Percentiles rank a stretch among this genome's conserved stretches.
Conservation (phyloP, 495 filamentous ascomycete species). For the Neurospora sp. region DNA sequence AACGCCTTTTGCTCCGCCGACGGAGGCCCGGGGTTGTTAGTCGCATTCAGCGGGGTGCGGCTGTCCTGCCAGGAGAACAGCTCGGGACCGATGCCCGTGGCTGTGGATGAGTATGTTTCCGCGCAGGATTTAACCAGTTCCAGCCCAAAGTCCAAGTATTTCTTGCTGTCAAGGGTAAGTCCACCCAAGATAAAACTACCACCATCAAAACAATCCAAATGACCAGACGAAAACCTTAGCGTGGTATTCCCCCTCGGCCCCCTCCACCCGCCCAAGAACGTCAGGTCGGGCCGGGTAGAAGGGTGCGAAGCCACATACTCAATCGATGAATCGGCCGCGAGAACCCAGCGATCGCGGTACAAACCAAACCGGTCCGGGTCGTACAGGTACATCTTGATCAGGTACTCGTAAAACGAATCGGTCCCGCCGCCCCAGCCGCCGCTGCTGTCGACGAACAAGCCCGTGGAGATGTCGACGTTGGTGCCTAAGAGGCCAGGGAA, state of each 20-base stretch:
- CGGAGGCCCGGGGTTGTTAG: slow-evolving; percentile 32
- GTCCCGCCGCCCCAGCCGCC: slow-evolving; percentile 76
- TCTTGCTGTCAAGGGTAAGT: slow-evolving; percentile 47
- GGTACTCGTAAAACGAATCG: slow-evolving; percentile 86
- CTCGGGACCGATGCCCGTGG: slow-evolving; percentile 73
- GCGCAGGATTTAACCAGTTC: slow-evolving; percentile 63
- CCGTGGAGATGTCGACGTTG: slow-evolving; percentile 50
- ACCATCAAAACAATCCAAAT: slow-evolving; percentile 75
- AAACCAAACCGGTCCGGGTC: slow-evolving; percentile 50
- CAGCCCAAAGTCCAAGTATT: slow-evolving; percentile 68
- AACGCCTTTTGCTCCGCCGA: slow-evolving; percentile 38
- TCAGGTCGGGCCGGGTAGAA: slow-evolving; percentile 54
- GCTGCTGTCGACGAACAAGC: slow-evolving; percentile 51
- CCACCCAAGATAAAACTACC: slow-evolving; percentile 87
- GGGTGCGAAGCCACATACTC: slow-evolving; percentile 65
- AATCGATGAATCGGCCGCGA: slow-evolving; percentile 69
- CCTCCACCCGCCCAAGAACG: slow-evolving; percentile 57
- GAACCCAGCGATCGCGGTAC: slow-evolving; percentile 67
- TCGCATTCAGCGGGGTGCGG: slow-evolving; percentile 23
- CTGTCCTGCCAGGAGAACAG: slow-evolving; percentile 57
- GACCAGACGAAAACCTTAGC: slow-evolving; percentile 44
- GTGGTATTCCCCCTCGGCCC: slow-evolving; percentile 26
- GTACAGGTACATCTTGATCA: slow-evolving; percentile 91
- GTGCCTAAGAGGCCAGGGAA: slow-evolving; percentile 72
- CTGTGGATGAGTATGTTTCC: slow-evolving; percentile 57